Percentiles rank a stretch among this genome's conserved stretches.
These are phyloP conservation scores for Blastocystis sp. DNA, from an alignment of 352 stramenopile genomes.

Conservation along the genomic window DNA sequence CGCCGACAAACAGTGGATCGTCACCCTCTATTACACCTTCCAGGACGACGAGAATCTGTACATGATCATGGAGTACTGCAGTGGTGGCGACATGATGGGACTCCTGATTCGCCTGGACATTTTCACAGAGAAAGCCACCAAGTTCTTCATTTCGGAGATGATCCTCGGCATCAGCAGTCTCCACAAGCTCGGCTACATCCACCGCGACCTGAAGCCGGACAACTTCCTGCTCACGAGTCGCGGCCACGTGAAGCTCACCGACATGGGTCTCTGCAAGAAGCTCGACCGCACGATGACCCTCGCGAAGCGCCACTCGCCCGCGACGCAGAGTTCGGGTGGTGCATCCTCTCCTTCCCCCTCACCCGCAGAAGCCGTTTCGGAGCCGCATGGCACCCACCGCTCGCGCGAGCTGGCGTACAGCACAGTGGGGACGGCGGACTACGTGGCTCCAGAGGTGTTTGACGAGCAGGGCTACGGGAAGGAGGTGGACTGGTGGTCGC, in stretches of 20 bases:
- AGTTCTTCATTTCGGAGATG: constrained; percentile 95
- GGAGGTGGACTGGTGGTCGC: constrained; percentile 92
- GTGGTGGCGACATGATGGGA: constrained; percentile 95
- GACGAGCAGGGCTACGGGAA: constrained; percentile 74
- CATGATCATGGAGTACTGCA: constrained; percentile 97
- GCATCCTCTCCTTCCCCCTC: background rate
- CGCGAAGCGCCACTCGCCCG: background rate
- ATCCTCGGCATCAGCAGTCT: constrained; percentile 90
- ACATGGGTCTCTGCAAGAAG: constrained; percentile 78
- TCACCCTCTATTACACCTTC: constrained; percentile 91
- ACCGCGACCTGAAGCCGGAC: constrained; percentile 68
- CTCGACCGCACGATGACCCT: constrained; percentile 33
- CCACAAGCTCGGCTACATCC: constrained; percentile 93
- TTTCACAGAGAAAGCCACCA: constrained; percentile 72
- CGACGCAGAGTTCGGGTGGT: background rate
- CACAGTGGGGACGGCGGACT: constrained; percentile 95
- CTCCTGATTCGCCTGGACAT: constrained; percentile 97
- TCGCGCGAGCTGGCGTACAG: constrained; percentile 84
- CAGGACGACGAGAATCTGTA: constrained; percentile 70
- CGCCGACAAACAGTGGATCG: constrained; percentile 89
- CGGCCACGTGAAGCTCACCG: constrained; percentile 95
- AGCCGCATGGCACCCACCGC: constrained; percentile 63
- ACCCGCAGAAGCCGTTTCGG: background rate
- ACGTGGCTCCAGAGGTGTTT: constrained; percentile 94
- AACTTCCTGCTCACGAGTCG: constrained; percentile 88